Evolutionary conservation across 192 early-diverging fungal species (phyloP), one percentile per base, ranked within the genome.

Genomic region (Fimicolochytrium jonesii): DNA sequence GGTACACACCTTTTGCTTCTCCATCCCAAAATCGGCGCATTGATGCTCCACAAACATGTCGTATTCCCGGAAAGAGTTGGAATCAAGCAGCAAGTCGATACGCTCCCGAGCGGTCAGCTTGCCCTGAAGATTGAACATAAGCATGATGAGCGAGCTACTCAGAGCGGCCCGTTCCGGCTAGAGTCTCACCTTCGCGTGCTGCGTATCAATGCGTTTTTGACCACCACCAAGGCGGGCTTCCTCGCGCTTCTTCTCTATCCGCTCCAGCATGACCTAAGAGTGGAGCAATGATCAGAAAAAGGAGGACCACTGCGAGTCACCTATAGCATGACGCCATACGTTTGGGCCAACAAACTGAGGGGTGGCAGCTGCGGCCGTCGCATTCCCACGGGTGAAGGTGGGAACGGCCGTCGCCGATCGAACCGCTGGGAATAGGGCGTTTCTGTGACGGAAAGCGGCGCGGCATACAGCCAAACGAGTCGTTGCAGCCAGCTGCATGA

Each of bases 31-130:
- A 71, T 93, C 93, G 29, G 76, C 78, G 64, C 93, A 95, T 66
- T 89, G 83, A 82, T 97, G 95, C 77, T 95, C 91, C 5, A 95
- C 91, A 78, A 94, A 97, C 18, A 84, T 81, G 59, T 95, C 92
- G 71, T 89, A 92, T 66, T 97, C 95, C 37, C 87, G 77, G 84
- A 97, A 95, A 13, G 87, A 89, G 13, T 81, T 80, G 6, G 77
- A 49, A 71, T 97, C 95, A 28, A 97, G 66, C 51, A 97, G 77
- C 20, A 97, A 73, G 50, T 86, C 83, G 43, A 95, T 73, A 15
- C 95, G 84, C 75, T 97, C 95, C 32, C 95, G 83, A 31, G 93
- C 93, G 9, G 93, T 95, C 23, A 97, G 79, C 71, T 94, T 95
- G 36, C 95, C 93, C 86, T 91, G 63, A 6, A 23, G 13, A 25